phyloP scores from a whole-genome alignment of 495 filamentous ascomycete genomes.

The Xylaria castorea region DNA sequence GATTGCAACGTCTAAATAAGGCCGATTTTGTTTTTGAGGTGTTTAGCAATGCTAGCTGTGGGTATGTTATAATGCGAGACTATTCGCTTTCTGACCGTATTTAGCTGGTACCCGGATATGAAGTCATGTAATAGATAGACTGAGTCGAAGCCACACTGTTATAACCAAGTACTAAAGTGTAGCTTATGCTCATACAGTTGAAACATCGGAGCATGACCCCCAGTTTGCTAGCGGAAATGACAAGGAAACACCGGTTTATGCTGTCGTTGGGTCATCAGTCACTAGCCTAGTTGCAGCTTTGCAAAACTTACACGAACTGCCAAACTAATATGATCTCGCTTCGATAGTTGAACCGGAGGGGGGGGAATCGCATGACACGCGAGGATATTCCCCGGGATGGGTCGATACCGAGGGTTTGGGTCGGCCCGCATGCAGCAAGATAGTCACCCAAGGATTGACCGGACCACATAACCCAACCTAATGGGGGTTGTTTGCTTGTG shows the following conservation, averaged over 20 bases:
- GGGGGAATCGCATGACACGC: not conserved
- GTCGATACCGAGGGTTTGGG: conserved; percentile 26
- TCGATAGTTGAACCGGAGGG: not conserved
- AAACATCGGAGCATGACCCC: not conserved
- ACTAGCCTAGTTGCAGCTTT: conserved; percentile 23
- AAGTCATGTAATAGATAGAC: not conserved
- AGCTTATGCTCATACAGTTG: not conserved
- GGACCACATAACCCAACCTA: conserved; percentile 11
- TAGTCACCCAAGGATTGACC: conserved; percentile 16
- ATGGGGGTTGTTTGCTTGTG: conserved; percentile 9
- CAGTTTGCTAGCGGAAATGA: not conserved
- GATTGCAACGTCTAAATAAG: conserved; percentile 8
- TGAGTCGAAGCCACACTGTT: not conserved
- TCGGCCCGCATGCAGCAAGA: conserved; percentile 23
- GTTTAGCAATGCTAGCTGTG: not conserved
- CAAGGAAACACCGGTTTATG: conserved; percentile 8
- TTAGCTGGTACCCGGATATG: not conserved
- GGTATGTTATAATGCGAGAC: not conserved
- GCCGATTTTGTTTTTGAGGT: not conserved
- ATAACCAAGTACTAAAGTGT: not conserved
- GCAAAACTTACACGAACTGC: conserved; percentile 5
- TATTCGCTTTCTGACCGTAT: not conserved
- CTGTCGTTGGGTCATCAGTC: conserved; percentile 10
- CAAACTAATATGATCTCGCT: conserved; percentile 10
- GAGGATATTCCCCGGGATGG: not conserved